Percentiles rank a stretch among this genome's conserved stretches.
Conservation (phyloP, 257 asterid genomes). For the Nicotiana attenuata region DNA sequence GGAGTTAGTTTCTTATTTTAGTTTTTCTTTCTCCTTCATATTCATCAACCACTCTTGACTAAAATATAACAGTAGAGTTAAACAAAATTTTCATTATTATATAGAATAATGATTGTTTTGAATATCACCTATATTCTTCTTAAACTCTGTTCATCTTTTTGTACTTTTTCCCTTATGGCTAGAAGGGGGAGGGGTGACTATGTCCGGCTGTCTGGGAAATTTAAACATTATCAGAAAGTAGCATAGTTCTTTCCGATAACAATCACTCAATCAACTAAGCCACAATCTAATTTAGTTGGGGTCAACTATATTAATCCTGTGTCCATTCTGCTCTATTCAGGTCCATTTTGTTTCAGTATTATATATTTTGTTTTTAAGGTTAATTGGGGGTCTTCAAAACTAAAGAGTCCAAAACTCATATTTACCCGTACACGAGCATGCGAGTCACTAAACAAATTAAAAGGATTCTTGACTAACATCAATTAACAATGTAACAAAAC, state of each 20-base stretch:
- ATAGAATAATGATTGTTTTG: not conserved
- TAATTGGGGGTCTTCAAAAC: not conserved
- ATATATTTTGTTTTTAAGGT: not conserved
- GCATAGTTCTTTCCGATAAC: not conserved
- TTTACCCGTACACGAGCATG: not conserved
- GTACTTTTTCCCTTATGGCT: not conserved
- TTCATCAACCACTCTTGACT: not conserved
- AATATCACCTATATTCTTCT: not conserved
- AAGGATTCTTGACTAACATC: not conserved
- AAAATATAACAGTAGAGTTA: not conserved
- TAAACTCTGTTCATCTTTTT: not conserved
- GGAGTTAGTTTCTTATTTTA: not conserved
- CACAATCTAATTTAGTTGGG: not conserved
- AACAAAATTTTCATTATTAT: not conserved
- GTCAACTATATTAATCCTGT: not conserved
- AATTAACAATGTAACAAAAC: not conserved
- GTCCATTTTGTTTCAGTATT: not conserved
- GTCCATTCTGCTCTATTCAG: not conserved
- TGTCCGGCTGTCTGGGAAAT: not conserved
- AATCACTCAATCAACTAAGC: not conserved
- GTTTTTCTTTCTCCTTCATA: not conserved
- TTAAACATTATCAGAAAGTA: not conserved
- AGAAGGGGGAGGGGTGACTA: not conserved
- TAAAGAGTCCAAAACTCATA: not conserved
- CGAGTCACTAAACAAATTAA: not conserved